Conservation (phyloP, 768 basidiomycete genomes). For the Agrocybe praecox region DNA sequence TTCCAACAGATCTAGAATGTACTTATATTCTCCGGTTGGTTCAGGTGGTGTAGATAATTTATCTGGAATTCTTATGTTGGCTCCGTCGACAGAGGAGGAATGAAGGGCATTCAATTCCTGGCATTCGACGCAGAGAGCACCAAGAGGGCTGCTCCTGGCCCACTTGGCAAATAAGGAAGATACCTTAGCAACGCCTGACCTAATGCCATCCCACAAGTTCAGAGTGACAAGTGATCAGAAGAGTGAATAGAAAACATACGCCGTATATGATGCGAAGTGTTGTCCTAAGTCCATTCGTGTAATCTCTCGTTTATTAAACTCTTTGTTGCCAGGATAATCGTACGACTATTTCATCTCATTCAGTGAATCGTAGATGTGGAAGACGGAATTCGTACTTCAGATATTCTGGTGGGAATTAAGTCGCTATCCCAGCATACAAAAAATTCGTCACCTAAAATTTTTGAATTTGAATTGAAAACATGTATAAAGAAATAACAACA, state of each 20-base stretch:
- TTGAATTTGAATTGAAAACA: not conserved
- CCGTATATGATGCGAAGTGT: conserved; percentile 69
- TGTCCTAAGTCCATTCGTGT: conserved; percentile 59
- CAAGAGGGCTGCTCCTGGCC: conserved; percentile 54
- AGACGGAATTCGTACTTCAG: conserved; percentile 42
- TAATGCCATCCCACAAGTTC: conserved; percentile 23
- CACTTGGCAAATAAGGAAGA: conserved; percentile 62
- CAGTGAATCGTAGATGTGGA: not conserved
- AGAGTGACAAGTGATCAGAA: not conserved
- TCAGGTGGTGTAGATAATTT: conserved; percentile 53
- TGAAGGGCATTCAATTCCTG: conserved; percentile 74
- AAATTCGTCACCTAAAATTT: conserved; percentile 56
- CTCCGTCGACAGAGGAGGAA: conserved; percentile 72
- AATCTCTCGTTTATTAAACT: conserved; percentile 46
- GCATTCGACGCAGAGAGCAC: conserved; percentile 64
- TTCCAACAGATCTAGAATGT: conserved; percentile 56
- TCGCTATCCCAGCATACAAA: conserved; percentile 74
- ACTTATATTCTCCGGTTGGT: conserved; percentile 34
- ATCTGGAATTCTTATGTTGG: conserved; percentile 59
- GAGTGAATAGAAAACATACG: conserved; percentile 33
- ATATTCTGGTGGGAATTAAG: conserved; percentile 54
- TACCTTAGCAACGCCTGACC: conserved; percentile 59
- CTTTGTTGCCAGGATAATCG: conserved; percentile 67
- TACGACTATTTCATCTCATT: conserved; percentile 46
- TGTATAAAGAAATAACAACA: not conserved